Conservation (phyloP, 305 asterid genomes). For the Fraxinus baroniana region DNA sequence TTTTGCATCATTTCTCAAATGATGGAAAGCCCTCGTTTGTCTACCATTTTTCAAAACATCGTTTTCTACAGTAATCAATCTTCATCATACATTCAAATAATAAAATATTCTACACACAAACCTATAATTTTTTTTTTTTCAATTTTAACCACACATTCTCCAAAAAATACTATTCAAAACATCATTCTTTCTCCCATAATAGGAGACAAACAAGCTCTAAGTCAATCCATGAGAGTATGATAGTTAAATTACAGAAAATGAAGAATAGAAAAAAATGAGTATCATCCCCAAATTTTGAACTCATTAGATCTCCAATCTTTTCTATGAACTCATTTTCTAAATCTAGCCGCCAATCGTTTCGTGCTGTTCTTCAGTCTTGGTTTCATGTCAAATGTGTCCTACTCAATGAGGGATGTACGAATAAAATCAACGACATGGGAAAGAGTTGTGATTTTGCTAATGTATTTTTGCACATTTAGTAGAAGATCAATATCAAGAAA, state of each 20-base stretch:
- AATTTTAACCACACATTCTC: no score
- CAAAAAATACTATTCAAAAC: no score
- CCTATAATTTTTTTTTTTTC: no score
- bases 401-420: not conserved
- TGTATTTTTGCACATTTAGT: not conserved
- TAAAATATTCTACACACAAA: no score
- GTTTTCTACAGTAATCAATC: no score
- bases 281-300: not conserved
- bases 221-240: not conserved
- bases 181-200: no score
- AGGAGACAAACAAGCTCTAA: no score
- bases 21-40: no score
- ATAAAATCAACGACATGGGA: not conserved
- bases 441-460: constrained; percentile 3
- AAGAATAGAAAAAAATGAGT: not conserved
- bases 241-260: not conserved
- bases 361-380: not conserved
- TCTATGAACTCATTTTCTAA: not conserved
- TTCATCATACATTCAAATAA: no score
- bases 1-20: not conserved
- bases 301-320: constrained; percentile 1
- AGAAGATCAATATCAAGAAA: not conserved
- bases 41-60: no score
- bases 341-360: not conserved
- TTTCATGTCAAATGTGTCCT: not conserved